Evolutionary conservation across 2,329 filamentous ascomycete genomes (phyloP).

Genomic region (Sclerotinia trifoliorum): DNA sequence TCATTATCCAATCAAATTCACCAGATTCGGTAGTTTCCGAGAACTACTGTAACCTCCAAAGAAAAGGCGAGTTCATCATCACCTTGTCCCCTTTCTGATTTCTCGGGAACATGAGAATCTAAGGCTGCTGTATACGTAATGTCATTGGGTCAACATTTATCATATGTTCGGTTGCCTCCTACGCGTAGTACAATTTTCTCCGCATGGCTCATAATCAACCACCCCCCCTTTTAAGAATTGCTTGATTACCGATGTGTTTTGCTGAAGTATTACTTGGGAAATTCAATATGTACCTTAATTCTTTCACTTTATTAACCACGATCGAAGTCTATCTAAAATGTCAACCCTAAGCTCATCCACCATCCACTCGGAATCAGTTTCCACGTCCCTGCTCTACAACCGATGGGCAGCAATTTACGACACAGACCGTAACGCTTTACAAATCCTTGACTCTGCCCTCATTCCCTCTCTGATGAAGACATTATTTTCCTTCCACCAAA

Average conservation of each 20-base stretch:
- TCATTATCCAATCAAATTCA: neutral
- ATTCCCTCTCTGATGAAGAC: constrained; percentile 51
- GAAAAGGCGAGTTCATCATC: neutral
- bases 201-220: neutral
- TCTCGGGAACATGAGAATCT: neutral
- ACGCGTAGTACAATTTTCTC: neutral
- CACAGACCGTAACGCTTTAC: constrained; percentile 64
- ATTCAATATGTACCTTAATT: neutral
- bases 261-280: neutral
- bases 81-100: neutral
- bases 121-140: neutral
- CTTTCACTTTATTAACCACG: neutral
- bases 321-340: neutral
- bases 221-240: neutral
- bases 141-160: neutral
- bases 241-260: neutral
- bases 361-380: constrained; percentile 36
- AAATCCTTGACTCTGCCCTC: constrained; percentile 60
- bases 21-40: constrained; percentile 1
- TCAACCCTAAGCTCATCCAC: constrained; percentile 23
- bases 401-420: constrained; percentile 58
- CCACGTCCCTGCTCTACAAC: constrained; percentile 49
- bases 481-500: constrained; percentile 42
- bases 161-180: neutral
- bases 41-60: neutral